These are phyloP conservation scores for Serpula lacrymans DNA, from an alignment of 768 basidiomycete species.

Conservation along the genomic window DNA sequence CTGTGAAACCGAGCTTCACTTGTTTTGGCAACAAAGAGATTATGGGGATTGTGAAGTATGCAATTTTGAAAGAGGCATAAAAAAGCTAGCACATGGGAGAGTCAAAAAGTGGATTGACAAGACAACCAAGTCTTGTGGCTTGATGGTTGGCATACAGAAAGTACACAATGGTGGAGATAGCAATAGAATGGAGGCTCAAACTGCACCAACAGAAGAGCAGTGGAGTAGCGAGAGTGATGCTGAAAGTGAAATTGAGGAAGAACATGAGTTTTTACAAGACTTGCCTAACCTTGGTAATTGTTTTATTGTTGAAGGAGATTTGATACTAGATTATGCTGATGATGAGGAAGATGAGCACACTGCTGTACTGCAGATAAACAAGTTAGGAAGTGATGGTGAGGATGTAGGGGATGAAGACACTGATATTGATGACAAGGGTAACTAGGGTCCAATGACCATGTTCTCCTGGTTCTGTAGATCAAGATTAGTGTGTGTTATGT, in stretches of 20 bases:
- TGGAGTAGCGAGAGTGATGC: not conserved
- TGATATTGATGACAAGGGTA: too few species aligned
- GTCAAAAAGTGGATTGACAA: not conserved
- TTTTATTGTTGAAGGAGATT: conserved; percentile 1
- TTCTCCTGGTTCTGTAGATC: too few species aligned
- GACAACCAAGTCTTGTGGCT: not conserved
- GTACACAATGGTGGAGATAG: not conserved
- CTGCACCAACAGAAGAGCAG: not conserved
- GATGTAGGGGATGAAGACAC: too few species aligned
- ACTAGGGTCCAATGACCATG: too few species aligned
- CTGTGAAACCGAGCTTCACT: conserved; percentile 15
- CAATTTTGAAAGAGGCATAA: conserved; percentile 11
- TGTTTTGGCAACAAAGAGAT: conserved; percentile 5
- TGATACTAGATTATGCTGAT: conserved; percentile 3
- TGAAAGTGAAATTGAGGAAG: not conserved
- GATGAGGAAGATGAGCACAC: too few species aligned
- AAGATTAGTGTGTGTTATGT: too few species aligned
- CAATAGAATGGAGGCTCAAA: too few species aligned
- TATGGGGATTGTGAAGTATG: too few species aligned
- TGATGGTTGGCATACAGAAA: not conserved
- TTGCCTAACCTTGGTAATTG: conserved; percentile 1
- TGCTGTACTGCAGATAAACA: too few species aligned
- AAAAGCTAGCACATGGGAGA: conserved; percentile 14
- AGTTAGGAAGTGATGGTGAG: too few species aligned
- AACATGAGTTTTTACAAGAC: not conserved